phyloP scores from a whole-genome alignment of 495 filamentous ascomycete genomes.

The Pyrenula massariospora region DNA sequence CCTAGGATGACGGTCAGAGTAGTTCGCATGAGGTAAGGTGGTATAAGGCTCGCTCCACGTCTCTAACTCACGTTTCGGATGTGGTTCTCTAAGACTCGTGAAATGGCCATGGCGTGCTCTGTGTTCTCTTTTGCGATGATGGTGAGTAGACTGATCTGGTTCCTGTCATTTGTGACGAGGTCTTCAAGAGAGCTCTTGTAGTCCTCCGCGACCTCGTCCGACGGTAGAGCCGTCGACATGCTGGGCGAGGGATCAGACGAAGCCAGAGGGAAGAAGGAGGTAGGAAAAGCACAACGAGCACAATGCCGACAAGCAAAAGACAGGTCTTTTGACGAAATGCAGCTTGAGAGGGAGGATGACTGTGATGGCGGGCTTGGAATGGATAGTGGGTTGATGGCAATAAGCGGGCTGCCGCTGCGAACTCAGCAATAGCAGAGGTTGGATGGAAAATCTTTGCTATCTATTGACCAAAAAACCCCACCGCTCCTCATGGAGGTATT shows the following conservation, averaged over 20 bases:
- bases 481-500: background rate
- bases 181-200: conserved; percentile 89
- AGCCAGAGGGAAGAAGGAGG: conserved; percentile 3
- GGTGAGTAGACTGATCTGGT: conserved; percentile 90
- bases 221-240: conserved; percentile 64
- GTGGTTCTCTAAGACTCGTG: conserved; percentile 77
- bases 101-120: conserved; percentile 84
- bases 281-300: conserved; percentile 4
- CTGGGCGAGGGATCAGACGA: conserved; percentile 17
- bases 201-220: conserved; percentile 87
- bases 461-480: background rate
- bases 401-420: background rate
- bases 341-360: background rate
- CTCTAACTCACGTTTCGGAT: conserved; percentile 71
- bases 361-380: conserved; percentile 3
- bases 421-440: background rate
- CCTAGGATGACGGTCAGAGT: conserved; percentile 37
- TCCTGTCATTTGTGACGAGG: conserved; percentile 74
- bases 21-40: conserved; percentile 8
- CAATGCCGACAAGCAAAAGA: conserved; percentile 2
- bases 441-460: background rate
- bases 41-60: conserved; percentile 7
- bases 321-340: background rate
- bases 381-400: background rate
- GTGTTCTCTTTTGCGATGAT: conserved; percentile 95